phyloP scores from a whole-genome alignment of 192 early-diverging fungal genomes.

The Pecoramyces ruminantium region DNA sequence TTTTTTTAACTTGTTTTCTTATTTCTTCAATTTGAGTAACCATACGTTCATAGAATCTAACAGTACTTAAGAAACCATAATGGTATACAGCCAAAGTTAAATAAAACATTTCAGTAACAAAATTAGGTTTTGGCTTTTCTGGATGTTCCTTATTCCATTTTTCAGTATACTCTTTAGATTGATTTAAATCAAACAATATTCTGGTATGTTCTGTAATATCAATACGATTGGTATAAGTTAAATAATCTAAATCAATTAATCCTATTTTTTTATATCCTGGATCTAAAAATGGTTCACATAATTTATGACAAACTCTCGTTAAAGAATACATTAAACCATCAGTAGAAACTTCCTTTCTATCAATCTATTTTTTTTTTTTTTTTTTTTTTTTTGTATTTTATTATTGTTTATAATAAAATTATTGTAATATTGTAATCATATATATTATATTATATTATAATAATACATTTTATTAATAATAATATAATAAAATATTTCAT shows the following conservation, averaged over 20 bases:
- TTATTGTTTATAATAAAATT: no score
- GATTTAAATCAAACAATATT: slow-evolving; percentile 55
- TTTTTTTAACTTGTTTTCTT: slow-evolving; percentile 42
- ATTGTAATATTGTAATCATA: no score
- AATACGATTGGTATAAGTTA: slow-evolving; percentile 32
- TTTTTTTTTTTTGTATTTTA: no score
- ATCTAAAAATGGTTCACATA: slow-evolving; percentile 80
- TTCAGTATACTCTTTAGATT: slow-evolving; percentile 38
- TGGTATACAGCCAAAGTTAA: slow-evolving; percentile 61
- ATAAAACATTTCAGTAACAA: slow-evolving; percentile 83
- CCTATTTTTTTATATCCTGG: slow-evolving; percentile 37
- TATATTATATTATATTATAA: no score
- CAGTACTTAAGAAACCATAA: slow-evolving; percentile 55
- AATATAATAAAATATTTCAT: no score
- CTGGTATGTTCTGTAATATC: slow-evolving; percentile 56
- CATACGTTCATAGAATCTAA: slow-evolving; percentile 37
- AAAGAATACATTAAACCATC: slow-evolving; percentile 79
- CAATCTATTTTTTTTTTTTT: slow-evolving; percentile 17
- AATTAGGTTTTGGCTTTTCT: slow-evolving; percentile 29
- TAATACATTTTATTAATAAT: no score
- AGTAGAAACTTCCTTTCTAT: slow-evolving; percentile 49
- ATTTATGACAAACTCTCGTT: slow-evolving; percentile 34
- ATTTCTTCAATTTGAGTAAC: slow-evolving; percentile 38
- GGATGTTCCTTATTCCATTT: slow-evolving; percentile 8
- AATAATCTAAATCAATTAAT: slow-evolving; percentile 59